A percentile compares a stretch with the other conserved stretches of the same genome.
phyloP scores from a whole-genome alignment of 768 basidiomycete species.

The Serendipita sp. region DNA sequence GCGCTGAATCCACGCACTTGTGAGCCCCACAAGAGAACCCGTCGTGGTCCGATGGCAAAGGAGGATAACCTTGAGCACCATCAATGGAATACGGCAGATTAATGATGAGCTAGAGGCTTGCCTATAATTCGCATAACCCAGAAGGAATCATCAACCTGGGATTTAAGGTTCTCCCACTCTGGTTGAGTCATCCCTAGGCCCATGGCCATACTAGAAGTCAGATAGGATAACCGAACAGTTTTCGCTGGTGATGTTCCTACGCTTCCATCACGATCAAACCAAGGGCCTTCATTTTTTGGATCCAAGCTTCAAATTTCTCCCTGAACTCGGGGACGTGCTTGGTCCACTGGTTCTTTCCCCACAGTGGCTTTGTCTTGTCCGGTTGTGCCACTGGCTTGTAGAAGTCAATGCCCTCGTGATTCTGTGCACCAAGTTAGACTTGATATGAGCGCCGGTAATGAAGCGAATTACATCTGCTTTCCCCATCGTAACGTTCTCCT shows the following conservation, averaged over 20 bases:
- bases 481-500: conserved; percentile 76
- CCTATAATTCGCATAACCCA: conserved; percentile 78
- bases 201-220: conserved; percentile 46
- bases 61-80: conserved; percentile 53
- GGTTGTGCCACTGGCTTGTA: conserved; percentile 57
- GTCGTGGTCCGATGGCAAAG: conserved; percentile 58
- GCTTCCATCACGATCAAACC: conserved; percentile 78
- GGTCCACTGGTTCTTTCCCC: conserved; percentile 79
- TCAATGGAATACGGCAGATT: neutral
- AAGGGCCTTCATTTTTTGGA: conserved; percentile 69
- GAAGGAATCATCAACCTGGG: conserved; percentile 66
- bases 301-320: conserved; percentile 54
- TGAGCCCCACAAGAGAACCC: conserved; percentile 85
- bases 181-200: conserved; percentile 56
- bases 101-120: neutral
- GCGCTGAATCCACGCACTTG: conserved; percentile 30
- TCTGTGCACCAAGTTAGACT: conserved; percentile 14
- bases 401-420: conserved; percentile 72
- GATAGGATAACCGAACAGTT: neutral
- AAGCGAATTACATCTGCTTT: conserved; percentile 34
- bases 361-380: conserved; percentile 51
- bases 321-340: conserved; percentile 31
- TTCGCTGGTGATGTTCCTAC: conserved; percentile 25
- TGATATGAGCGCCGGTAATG: conserved; percentile 6
- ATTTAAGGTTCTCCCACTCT: conserved; percentile 54